Percentiles rank a stretch among this genome's conserved stretches.
Evolutionary conservation across 345 rosid genomes (phyloP).

Genomic region (Alliaria petiolata): DNA sequence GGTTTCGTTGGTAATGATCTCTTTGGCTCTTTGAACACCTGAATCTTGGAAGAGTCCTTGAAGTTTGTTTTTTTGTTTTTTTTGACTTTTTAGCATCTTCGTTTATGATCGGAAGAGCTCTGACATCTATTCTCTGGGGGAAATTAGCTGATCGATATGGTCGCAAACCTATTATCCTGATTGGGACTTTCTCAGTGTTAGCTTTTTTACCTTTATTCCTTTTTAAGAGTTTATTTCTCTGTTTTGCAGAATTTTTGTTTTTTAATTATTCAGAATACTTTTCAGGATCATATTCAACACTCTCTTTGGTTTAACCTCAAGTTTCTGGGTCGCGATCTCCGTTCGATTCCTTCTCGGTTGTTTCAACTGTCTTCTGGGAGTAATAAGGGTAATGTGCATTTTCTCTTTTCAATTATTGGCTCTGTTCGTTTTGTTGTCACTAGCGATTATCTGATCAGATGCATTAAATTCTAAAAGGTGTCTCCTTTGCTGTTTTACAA

Average conservation of each 20-base stretch:
- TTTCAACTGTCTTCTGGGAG: constrained; percentile 60
- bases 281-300: constrained; percentile 61
- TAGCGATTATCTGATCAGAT: no score
- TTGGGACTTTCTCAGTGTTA: constrained; percentile 54
- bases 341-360: constrained; percentile 61
- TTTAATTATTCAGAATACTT: neutral
- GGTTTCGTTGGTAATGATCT: constrained; percentile 35
- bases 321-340: constrained; percentile 64
- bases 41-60: no score
- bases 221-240: neutral
- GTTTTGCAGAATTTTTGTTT: neutral
- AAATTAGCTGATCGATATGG: constrained; percentile 74
- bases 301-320: constrained; percentile 62
- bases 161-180: constrained; percentile 64
- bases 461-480: neutral
- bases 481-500: neutral
- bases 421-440: no score
- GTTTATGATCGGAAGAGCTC: constrained; percentile 82
- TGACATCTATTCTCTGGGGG: constrained; percentile 77
- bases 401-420: neutral
- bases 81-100: constrained; percentile 61
- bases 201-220: constrained; percentile 16
- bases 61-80: no score
- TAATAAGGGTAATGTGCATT: constrained; percentile 44
- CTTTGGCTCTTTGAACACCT: no score